Evolutionary conservation across 2,329 filamentous ascomycete species (phyloP), one percentile per base, ranked within the genome.

Genomic region (Drechslerella dactyloides): DNA sequence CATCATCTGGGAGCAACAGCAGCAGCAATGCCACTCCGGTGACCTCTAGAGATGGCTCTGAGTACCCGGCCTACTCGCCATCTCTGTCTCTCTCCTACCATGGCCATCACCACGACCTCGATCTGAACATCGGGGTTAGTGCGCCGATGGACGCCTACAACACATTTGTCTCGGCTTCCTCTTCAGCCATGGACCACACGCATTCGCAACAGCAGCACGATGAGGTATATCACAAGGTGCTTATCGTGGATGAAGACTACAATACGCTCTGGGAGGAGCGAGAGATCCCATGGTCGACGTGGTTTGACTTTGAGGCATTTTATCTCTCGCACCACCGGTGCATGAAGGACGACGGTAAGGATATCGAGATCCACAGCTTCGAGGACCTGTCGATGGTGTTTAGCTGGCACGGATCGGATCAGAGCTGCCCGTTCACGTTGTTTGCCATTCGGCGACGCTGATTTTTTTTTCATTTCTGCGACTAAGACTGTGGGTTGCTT

Each of bases 381-480:
- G 48, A 53, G 10, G 55, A 64, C 35, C 59, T 70, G 21, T 27
- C 48, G 23, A 51, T 19, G 1, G 46, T 64, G 21, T 70, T 54
- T 35, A 24, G 44, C 15, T 60, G 55, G 54, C 66, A 70, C 27
- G 33, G 54, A 35, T 24, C 37, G 15, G 57, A 55, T 8, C n/a
- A n/a, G n/a, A 56, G 24, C 40, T 70, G 66, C 59, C 66, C 30
- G 33, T 70, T 70, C 11, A 56, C 54, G 21, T 48, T 69, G 23
- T 37, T 58, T 17, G 44, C 54, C 24, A 19, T 42, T 30, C 33
- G 30, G 2, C 37, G 37, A 6, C 37, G 15, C 2, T 42, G 37
- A 42, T n/a, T n/a, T n/a, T n/a, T n/a, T n/a, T n/a, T n/a, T n/a
- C n/a, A n/a, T n/a, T n/a, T n/a, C n/a, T n/a, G n/a, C n/a, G n/a